Evolutionary conservation across 2,329 filamentous ascomycete genomes (phyloP), one percentile per base, ranked within the genome.

Genomic region (Coniochaeta sp.): DNA sequence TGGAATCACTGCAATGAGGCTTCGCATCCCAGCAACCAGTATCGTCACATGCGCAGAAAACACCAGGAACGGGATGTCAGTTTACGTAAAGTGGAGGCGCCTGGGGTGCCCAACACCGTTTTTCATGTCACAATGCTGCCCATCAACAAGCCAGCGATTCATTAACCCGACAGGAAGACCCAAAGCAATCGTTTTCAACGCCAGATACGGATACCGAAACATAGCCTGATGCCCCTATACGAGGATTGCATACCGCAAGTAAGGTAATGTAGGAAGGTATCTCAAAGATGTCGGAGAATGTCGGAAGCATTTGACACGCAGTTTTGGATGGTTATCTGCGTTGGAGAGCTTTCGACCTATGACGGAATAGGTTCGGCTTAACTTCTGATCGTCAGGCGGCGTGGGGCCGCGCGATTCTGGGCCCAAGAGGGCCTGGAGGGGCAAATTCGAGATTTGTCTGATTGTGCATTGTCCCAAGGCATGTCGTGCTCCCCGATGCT

Each of bases 281-380:
- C 34, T 57, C 12, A 24, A 16, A 44, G 12, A 7, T 9, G 5
- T 57, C 55, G 55, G 55, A 19, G 17, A 57, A 57, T 42, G 55
- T 57, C 55, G 55, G 55, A 44, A 42, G 55, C 34, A 28, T 19
- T 36, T 14, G 6, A 36, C 34, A 36, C 14, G 5, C 5, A 32
- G 12, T 16, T 9, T 34, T 12, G n/a, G 14, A 4, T 19, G 40
- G 12, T 22, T 40, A 17, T 36, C 19, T 57, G 10, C 12, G 14
- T 12, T 28, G 22, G 32, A 42, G 36, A 34, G n/a, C n/a, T n/a
- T 44, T 57, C 7, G 55, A 44, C 55, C 55, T 57, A 57, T 57
- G 55, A 57, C 55, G 36, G 55, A 40, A 57, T 57, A 34, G 55
- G 19, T 57, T 57, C 55, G 55, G 55, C 54, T 55, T 55, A 42